Percentiles rank a stretch among this genome's conserved stretches.
phyloP scores from a whole-genome alignment of 257 asterid species.

The Coffea eugenioides region DNA sequence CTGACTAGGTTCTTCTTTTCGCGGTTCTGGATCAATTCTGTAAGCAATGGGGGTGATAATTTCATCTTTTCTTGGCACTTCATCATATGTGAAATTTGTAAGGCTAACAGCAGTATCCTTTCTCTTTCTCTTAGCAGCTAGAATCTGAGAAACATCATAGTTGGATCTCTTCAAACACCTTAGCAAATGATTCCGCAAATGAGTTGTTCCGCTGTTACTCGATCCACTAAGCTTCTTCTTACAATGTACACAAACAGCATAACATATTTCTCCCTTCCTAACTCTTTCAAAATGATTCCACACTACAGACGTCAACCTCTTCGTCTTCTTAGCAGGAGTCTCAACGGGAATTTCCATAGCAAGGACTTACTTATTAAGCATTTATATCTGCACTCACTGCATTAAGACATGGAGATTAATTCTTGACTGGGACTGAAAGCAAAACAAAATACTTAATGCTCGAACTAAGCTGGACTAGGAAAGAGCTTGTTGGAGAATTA shows the following conservation, averaged over 20 bases:
- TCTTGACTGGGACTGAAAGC: not conserved
- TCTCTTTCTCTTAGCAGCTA: constrained; percentile 80
- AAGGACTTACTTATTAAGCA: constrained; percentile 23
- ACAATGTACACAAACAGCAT: constrained; percentile 94
- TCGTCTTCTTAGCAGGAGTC: constrained; percentile 75
- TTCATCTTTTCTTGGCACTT: constrained; percentile 66
- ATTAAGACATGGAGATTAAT: constrained; percentile 21
- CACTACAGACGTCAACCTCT: constrained; percentile 91
- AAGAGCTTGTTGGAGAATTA: not conserved
- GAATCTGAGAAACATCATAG: constrained; percentile 84
- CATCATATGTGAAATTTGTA: constrained; percentile 52
- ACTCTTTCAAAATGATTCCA: constrained; percentile 97
- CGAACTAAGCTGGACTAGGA: not conserved
- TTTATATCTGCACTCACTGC: constrained; percentile 37
- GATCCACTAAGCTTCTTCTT: constrained; percentile 96
- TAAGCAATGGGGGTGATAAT: constrained; percentile 56
- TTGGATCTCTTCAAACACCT: constrained; percentile 93
- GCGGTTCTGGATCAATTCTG: constrained; percentile 61
- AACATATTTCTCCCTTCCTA: constrained; percentile 79
- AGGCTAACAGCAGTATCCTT: constrained; percentile 53
- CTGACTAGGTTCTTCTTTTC: constrained; percentile 57
- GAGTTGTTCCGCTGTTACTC: constrained; percentile 96
- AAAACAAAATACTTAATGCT: not conserved
- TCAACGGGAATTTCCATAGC: constrained; percentile 72
- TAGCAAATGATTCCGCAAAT: constrained; percentile 84